These are phyloP conservation scores for Diaporthe sp. DNA, from an alignment of 2,329 filamentous ascomycete species.

Conservation along the genomic window DNA sequence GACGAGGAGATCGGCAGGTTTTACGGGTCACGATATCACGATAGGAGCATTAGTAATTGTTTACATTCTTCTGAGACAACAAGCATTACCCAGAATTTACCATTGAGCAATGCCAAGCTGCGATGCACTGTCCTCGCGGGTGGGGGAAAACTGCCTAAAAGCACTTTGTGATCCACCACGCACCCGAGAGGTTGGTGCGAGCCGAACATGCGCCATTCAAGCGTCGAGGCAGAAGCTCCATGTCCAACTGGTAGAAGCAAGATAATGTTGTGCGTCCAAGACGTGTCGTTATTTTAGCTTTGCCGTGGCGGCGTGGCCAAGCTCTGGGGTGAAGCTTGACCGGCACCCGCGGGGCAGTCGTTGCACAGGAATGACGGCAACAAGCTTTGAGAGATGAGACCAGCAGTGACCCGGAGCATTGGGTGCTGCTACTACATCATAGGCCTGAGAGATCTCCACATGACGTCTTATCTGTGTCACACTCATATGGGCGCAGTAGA, in stretches of 20 bases:
- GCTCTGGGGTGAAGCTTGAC: background rate
- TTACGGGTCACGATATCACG: slow-evolving; percentile 28
- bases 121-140: background rate
- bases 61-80: slow-evolving; percentile 25
- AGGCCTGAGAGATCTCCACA: background rate
- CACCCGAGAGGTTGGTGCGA: background rate
- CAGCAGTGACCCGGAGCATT: background rate
- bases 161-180: background rate
- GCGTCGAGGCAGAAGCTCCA: background rate
- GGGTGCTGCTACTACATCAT: background rate
- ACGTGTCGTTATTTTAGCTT: background rate
- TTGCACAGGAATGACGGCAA: background rate
- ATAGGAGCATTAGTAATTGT: slow-evolving; percentile 30
- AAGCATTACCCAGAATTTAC: background rate
- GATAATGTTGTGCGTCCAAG: background rate
- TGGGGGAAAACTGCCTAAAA: background rate
- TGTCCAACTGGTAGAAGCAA: background rate
- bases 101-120: background rate
- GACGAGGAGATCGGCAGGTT: background rate
- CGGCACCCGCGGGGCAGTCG: background rate
- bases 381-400: background rate
- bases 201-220: too few species aligned
- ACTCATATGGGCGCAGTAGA: background rate
- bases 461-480: background rate
- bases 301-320: background rate